A percentile compares a stretch with the other conserved stretches of the same genome.
phyloP scores from a whole-genome alignment of 257 asterid genomes.

The Petunia secreta region DNA sequence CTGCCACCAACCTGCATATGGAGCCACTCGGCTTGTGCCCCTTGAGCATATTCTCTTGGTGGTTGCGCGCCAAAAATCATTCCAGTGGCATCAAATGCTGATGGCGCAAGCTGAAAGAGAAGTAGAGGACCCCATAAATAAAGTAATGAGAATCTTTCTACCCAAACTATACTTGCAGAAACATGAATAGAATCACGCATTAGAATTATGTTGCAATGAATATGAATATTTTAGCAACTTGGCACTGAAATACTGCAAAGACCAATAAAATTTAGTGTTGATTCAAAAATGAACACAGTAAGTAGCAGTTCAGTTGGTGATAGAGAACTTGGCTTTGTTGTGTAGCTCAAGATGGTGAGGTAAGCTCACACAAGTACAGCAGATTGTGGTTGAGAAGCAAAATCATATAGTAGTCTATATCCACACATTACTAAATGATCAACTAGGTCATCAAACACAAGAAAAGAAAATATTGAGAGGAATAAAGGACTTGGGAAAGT shows the following conservation, averaged over 20 bases:
- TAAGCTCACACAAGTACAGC: background rate
- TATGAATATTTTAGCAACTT: background rate
- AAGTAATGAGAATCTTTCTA: slow-evolving; percentile 2
- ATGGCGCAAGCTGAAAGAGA: slow-evolving; percentile 52
- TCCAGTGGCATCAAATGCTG: slow-evolving; percentile 56
- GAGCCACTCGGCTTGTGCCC: slow-evolving; percentile 76
- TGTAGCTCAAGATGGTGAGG: background rate
- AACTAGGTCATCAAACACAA: background rate
- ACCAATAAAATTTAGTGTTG: background rate
- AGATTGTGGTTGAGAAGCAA: background rate
- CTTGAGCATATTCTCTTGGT: slow-evolving; percentile 61
- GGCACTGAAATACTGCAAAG: background rate
- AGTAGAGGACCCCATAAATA: background rate
- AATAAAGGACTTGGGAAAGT: slow-evolving; percentile 11
- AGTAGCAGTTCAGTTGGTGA: slow-evolving; percentile 10
- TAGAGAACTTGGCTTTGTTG: background rate
- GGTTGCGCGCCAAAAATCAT: slow-evolving; percentile 70
- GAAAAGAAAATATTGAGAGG: background rate
- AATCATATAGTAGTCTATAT: background rate
- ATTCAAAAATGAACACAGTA: background rate
- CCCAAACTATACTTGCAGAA: background rate
- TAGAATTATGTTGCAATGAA: slow-evolving; percentile 5
- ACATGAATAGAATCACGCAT: background rate
- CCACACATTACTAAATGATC: background rate
- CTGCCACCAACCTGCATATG: slow-evolving; percentile 79